Evolutionary conservation across 2,329 filamentous ascomycete species (phyloP).

Genomic region (Sphaerulina populicola): DNA sequence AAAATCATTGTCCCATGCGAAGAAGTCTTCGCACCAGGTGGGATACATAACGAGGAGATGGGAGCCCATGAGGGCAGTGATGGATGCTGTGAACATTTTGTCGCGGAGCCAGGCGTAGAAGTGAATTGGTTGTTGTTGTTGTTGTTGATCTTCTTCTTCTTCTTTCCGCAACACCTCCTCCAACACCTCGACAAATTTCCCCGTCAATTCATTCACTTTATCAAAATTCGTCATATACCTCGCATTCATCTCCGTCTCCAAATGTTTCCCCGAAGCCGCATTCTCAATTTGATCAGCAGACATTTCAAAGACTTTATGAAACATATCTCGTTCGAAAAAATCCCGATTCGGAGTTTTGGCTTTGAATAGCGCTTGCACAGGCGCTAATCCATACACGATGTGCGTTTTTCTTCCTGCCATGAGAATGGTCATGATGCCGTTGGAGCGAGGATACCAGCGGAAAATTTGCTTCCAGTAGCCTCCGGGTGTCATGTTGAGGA

Average conservation of each 20-base stretch:
- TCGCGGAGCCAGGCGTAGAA: slow-evolving; percentile 29
- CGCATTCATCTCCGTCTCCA: slow-evolving; percentile 25
- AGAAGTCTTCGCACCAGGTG: slow-evolving; percentile 27
- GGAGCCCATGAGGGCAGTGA: slow-evolving; percentile 27
- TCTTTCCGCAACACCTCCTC: slow-evolving; percentile 18
- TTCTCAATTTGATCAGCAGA: slow-evolving; percentile 20
- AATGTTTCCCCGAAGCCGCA: slow-evolving; percentile 20
- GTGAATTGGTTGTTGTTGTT: slow-evolving; percentile 10
- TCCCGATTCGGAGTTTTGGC: slow-evolving; percentile 20
- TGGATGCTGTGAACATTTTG: slow-evolving; percentile 29
- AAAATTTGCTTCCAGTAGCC: slow-evolving; percentile 25
- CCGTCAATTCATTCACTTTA: slow-evolving; percentile 29
- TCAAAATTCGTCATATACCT: slow-evolving; percentile 27
- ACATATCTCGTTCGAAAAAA: slow-evolving; percentile 26
- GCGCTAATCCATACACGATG: slow-evolving; percentile 22
- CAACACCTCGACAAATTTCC: slow-evolving; percentile 22
- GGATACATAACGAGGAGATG: slow-evolving; percentile 28
- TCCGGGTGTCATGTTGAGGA: slow-evolving; percentile 25
- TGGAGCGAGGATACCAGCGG: slow-evolving; percentile 22
- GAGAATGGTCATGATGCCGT: slow-evolving; percentile 27
- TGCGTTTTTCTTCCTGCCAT: slow-evolving; percentile 27
- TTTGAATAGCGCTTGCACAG: slow-evolving; percentile 28
- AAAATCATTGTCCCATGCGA: slow-evolving; percentile 26
- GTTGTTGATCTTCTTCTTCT: slow-evolving; percentile 15
- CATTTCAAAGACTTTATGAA: slow-evolving; percentile 23